Base-by-base conservation (phyloP, 768 basidiomycete species). In the Paxillus rubicundulus region DNA sequence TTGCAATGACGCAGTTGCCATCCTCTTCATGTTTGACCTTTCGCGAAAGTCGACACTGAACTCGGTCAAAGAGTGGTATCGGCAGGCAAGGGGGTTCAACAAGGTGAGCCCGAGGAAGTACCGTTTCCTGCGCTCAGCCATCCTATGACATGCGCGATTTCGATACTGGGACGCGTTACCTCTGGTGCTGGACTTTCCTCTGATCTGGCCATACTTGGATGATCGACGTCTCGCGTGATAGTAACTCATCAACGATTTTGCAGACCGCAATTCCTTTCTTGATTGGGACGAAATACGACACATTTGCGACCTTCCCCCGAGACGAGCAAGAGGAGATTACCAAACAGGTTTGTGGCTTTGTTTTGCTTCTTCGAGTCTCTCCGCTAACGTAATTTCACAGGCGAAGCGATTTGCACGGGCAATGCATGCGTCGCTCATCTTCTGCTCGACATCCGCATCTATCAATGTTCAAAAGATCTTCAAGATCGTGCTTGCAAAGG, bases 401-500 rank as follows among this genome's bases (percentile, higher is more conserved):
- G 96, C 97, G 40, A 97, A 97, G 71, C 86, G 96, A 61, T 99
- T 99, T 73, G 92, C 95, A 55, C 88, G 91, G 69, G 97, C 97
- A 46, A 99, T 99, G 97, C 95, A 98, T 70, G 95, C 97, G 16
- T 96, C 95, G n/a, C 75, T 99, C 54, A 97, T 99, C 70, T 99
- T 98, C 74, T 99, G 96, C 74, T 98, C 96, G 46, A 99, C 97
- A 44, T 92, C 92, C 44, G 95, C 96, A 58, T 95, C 95, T 55
- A 97, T 98, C 77, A 99, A 99, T 72, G 96, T 99, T 49, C 97
- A 99, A 78, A 99, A 99, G 79, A 96, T 96, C 60, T 96, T 96
- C 84, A 95, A 97, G 78, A 97, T 97, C 70, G 92, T 96, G 41
- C 81, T 96, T 45, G 90, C 92, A 44, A 96, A 98, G 67, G 94